A percentile compares a stretch with the other conserved stretches of the same genome.
These are phyloP conservation scores for Leucocoprinus leucothites DNA, from an alignment of 768 basidiomycete genomes.

Conservation along the genomic window DNA sequence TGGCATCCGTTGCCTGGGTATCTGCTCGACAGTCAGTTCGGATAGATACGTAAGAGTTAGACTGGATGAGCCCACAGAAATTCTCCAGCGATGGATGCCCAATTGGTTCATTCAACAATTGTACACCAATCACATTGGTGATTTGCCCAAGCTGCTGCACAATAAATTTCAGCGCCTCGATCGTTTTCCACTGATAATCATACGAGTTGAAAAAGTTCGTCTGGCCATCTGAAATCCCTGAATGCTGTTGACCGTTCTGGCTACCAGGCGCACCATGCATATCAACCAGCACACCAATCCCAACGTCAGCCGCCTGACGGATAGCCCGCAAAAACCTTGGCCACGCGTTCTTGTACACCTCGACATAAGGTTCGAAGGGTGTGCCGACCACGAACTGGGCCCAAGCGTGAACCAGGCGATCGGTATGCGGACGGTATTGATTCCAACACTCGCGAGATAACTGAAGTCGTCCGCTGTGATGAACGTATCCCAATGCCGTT, in stretches of 20 bases:
- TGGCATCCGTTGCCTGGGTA: slow-evolving; percentile 41
- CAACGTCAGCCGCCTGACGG: too few relatives aligned
- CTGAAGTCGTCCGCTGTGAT: slow-evolving; percentile 63
- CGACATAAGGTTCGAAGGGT: slow-evolving; percentile 51
- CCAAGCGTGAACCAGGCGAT: slow-evolving; percentile 66
- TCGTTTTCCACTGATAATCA: slow-evolving; percentile 48
- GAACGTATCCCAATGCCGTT: slow-evolving; percentile 78
- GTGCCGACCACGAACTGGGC: slow-evolving; percentile 56
- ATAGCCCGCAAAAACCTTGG: too few relatives aligned
- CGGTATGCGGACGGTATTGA: slow-evolving; percentile 67
- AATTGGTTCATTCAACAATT: slow-evolving; percentile 58
- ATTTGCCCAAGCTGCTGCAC: slow-evolving; percentile 35
- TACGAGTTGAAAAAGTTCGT: slow-evolving; percentile 44
- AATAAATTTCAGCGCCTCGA: slow-evolving; percentile 46
- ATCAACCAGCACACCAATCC: slow-evolving; percentile 69
- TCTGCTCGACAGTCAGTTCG: slow-evolving; percentile 35
- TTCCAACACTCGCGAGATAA: slow-evolving; percentile 59
- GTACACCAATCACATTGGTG: slow-evolving; percentile 58
- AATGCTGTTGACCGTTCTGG: slow-evolving; percentile 71
- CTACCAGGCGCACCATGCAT: slow-evolving; percentile 75
- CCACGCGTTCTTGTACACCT: slow-evolving; percentile 53
- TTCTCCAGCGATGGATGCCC: slow-evolving; percentile 40
- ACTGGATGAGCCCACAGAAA: slow-evolving; percentile 34
- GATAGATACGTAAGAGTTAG: background rate
- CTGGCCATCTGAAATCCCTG: slow-evolving; percentile 55